These are phyloP conservation scores for Boletellus ananiceps DNA, from an alignment of 768 basidiomycete genomes.

Conservation along the genomic window DNA sequence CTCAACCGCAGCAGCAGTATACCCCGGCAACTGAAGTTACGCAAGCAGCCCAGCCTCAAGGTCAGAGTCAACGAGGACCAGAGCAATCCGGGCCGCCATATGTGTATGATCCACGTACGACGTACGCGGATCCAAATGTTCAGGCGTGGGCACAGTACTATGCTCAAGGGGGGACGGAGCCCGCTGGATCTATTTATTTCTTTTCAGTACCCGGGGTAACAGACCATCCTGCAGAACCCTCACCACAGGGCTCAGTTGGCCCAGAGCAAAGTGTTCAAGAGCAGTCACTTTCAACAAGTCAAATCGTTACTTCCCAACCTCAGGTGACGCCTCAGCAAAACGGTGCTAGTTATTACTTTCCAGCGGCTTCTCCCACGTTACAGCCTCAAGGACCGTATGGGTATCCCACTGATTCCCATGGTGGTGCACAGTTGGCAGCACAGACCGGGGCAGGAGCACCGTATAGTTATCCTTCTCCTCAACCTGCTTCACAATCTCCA, in stretches of 20 bases:
- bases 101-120: slow-evolving; percentile 57
- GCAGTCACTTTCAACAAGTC: slow-evolving; percentile 14
- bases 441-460: slow-evolving; percentile 6
- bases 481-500: slow-evolving; percentile 14
- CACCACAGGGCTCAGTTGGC: slow-evolving; percentile 4
- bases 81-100: slow-evolving; percentile 43
- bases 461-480: slow-evolving; percentile 18
- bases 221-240: slow-evolving; percentile 30
- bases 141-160: slow-evolving; percentile 89
- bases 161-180: slow-evolving; percentile 69
- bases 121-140: slow-evolving; percentile 74
- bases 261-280: slow-evolving; percentile 11
- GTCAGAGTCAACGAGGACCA: slow-evolving; percentile 11
- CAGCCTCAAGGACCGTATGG: slow-evolving; percentile 21
- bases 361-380: background rate
- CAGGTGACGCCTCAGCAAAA: slow-evolving; percentile 16
- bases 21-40: slow-evolving; percentile 5
- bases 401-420: slow-evolving; percentile 16
- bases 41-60: slow-evolving; percentile 10
- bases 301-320: slow-evolving; percentile 12
- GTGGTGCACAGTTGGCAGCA: background rate
- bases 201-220: slow-evolving; percentile 71
- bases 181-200: slow-evolving; percentile 77
- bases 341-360: slow-evolving; percentile 11
- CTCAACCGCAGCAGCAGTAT: slow-evolving; percentile 27